Evolutionary conservation across 371 early-diverging fungal genomes (phyloP).

Genomic region (Nematocida sp.): DNA sequence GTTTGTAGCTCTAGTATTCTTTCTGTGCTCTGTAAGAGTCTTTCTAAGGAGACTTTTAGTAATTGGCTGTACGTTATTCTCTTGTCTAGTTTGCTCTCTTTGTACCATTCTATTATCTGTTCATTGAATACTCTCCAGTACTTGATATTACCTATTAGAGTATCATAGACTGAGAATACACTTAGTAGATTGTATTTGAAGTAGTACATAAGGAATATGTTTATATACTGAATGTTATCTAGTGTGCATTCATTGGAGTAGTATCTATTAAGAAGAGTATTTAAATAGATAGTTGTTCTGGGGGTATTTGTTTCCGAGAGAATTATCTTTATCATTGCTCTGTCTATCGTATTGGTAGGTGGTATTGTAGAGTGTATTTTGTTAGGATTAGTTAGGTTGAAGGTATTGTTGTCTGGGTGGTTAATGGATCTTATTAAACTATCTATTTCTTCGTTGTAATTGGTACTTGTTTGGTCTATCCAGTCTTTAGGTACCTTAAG

Average conservation of each 20-base stretch:
- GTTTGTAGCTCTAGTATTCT: not conserved
- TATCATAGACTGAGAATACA: slow-evolving; percentile 16
- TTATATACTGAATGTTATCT: slow-evolving; percentile 36
- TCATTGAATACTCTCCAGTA: slow-evolving; percentile 52
- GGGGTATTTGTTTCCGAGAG: slow-evolving; percentile 20
- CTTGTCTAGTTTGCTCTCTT: slow-evolving; percentile 1
- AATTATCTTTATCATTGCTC: not conserved
- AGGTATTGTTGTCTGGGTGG: no score
- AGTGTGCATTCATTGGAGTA: slow-evolving; percentile 9
- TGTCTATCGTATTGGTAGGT: not conserved
- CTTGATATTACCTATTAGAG: slow-evolving; percentile 11
- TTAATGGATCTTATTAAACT: no score
- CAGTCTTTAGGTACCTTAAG: no score
- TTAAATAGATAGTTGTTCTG: slow-evolving; percentile 1
- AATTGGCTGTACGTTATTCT: not conserved
- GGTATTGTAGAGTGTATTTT: no score
- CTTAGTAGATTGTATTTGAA: slow-evolving; percentile 28
- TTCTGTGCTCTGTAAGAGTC: not conserved
- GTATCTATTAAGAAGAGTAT: slow-evolving; percentile 2
- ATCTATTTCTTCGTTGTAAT: no score
- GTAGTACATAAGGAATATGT: slow-evolving; percentile 40
- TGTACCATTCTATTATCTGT: slow-evolving; percentile 40
- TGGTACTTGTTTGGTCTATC: no score
- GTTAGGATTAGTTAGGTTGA: no score
- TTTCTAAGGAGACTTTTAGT: slow-evolving; percentile 8